Evolutionary conservation across 176 grass and related monocot genomes (phyloP).

Genomic region (Tuctoria greenei): DNA sequence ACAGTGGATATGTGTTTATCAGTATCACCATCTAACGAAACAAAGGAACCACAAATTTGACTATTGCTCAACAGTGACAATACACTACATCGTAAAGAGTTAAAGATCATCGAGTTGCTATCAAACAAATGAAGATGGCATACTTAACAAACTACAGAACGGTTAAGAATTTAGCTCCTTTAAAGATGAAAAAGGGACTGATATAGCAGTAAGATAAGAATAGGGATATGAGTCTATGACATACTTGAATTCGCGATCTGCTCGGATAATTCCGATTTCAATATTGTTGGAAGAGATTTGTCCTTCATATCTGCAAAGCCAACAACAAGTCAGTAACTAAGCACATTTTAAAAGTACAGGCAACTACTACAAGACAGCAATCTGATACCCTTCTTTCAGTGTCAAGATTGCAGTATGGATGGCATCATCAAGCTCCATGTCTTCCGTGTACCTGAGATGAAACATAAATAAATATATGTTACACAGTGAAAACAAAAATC

Average conservation of each 20-base stretch:
- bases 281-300: conserved; percentile 97
- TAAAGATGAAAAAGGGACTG: neutral
- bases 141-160: neutral
- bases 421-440: conserved; percentile 99
- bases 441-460: conserved; percentile 74
- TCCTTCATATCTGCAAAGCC: conserved; percentile 74
- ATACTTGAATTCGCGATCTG: conserved; percentile 90
- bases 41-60: neutral
- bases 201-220: conserved; percentile 15
- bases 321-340: conserved; percentile 25
- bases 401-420: conserved; percentile 98
- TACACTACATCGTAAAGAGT: no score
- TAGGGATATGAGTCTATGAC: neutral
- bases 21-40: neutral
- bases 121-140: neutral
- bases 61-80: neutral
- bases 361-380: neutral
- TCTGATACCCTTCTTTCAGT: conserved; percentile 91
- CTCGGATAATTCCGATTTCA: conserved; percentile 88
- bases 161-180: neutral
- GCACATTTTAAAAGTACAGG: neutral
- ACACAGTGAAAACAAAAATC: conserved; percentile 1
- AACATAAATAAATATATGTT: neutral
- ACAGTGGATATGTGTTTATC: neutral
- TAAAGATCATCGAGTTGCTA: neutral